Evolutionary conservation across 2,329 filamentous ascomycete species (phyloP), one percentile per base, ranked within the genome.

Genomic region (Penicillium sclerotiorum): DNA sequence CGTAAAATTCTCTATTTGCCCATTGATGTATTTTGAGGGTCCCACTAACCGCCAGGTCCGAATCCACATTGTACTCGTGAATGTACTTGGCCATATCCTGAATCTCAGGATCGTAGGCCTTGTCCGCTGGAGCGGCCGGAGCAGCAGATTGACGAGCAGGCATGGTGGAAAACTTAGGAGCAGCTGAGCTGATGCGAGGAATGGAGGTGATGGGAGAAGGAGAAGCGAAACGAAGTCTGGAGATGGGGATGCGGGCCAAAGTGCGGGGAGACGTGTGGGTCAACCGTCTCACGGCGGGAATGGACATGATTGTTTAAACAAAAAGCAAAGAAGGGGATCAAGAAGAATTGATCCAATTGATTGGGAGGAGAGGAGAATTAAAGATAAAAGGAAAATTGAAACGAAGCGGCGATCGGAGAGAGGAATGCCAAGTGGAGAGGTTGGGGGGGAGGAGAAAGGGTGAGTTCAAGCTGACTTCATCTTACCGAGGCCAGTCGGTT

Each of bases 41-140:
- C 12, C 12, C 15, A 20, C 90, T 75, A 80, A 96, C 92, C 70
- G 94, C 94, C 65, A 99, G 82, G 61, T 95, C 90, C 23, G 93
- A 97, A 63, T 93, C 81, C 67, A 97, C 88, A 50, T 89, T 82
- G 74, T 92, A 93, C 72, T 92, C 89, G 81, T 95, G 90, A 70
- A 97, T 88, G 77, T 96, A 99, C 75, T 82, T 84, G 56, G 93
- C 93, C 80, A 99, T 96, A 72, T 97, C 92, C 73, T 85, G 86
- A 74, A 97, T 94, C 78, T 96, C 93, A 57, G 88, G 85, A 71
- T 97, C 93, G 74, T 93, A 96, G 61, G 85, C 80, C 70, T 81
- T 67, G 40, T 70, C 60, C 33, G 59, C 57, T 18, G 66, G 60
- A 15, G 66, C 63, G 39, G 68, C 50, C n/a, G 72, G 69, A 23